Base-by-base conservation (phyloP, 176 grass and related monocot species). In the Carex cristatella region DNA sequence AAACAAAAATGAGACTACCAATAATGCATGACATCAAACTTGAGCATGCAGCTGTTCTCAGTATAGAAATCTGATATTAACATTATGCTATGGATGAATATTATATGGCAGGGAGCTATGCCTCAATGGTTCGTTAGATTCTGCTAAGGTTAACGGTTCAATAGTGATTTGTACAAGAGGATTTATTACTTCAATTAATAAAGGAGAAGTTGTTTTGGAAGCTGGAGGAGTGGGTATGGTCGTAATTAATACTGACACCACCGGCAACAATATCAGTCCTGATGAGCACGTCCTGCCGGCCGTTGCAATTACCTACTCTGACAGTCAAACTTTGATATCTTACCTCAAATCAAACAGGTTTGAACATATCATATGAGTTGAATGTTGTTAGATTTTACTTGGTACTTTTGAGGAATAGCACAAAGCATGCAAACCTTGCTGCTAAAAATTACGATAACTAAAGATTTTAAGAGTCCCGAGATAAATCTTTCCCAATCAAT, bases 121-220 rank as follows among this genome's bases (percentile, higher is more conserved):
- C 84, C 1, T 38, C 5, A 1, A 86, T 33, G 89, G 85, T 0
- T 87, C 91, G 5, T 65, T 97, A 42, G 89, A 93, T 62, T 64
- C 89, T 0, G 79, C 49, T 10, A 97, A 94, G 81, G 86, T 80
- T 56, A 88, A 0, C 5, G 89, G 88, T 10, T 93, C 85, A 60
- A 90, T 97, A 33, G 94, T 97, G n/a, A 91, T 90, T 61, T 97
- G 91, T 66, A 0, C 88, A 42, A 83, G 79, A 65, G 94, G 94
- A 27, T 51, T 0, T 5, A 84, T 0, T 53, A 5, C 58, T 6
- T 81, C 84, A 27, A 85, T 87, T 19, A 81, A 85, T 19, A 97
- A 90, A 69, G 88, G 91, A 16, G 89, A 90, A 58, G 37, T 64
- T 2, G 86, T 97, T 11, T 74, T 81, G 7, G 86, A 63, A 0